These are phyloP conservation scores for Coniochaeta pulveracea DNA, from an alignment of 2,329 filamentous ascomycete genomes.

Conservation along the genomic window DNA sequence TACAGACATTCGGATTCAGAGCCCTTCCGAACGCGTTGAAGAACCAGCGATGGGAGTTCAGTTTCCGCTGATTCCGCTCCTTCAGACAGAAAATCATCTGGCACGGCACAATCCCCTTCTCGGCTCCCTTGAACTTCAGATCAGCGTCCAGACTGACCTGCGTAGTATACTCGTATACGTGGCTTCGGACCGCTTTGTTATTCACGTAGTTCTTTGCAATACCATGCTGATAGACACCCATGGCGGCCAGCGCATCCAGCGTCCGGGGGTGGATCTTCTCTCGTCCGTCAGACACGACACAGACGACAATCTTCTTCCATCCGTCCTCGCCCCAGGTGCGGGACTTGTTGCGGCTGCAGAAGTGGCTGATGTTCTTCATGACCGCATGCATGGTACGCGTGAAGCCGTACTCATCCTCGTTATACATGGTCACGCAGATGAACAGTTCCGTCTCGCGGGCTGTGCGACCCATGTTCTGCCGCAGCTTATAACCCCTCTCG, in stretches of 20 bases:
- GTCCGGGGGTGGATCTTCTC: constrained; percentile 84
- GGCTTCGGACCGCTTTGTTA: constrained; percentile 84
- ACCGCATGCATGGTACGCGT: constrained; percentile 97
- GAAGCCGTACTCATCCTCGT: constrained; percentile 88
- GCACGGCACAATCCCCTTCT: constrained; percentile 96
- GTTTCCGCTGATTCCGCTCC: constrained; percentile 93
- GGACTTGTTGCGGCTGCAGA: constrained; percentile 84
- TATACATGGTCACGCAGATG: constrained; percentile 5
- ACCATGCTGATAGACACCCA: constrained; percentile 96
- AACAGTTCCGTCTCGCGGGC: constrained; percentile 87
- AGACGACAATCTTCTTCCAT: constrained; percentile 99
- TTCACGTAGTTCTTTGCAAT: constrained; percentile 99
- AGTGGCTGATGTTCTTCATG: constrained; percentile 96
- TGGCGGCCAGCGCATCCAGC: constrained; percentile 84
- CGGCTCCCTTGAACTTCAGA: constrained; percentile 96
- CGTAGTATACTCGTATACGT: constrained; percentile 98
- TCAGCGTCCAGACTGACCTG: constrained; percentile 94
- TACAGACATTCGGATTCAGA: constrained; percentile 91
- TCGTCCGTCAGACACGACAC: constrained; percentile 88
- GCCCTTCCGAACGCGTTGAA: constrained; percentile 95
- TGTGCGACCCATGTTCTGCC: constrained; percentile 78
- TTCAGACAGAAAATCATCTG: constrained; percentile 99
- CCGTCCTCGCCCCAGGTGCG: constrained; percentile 94
- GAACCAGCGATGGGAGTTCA: constrained; percentile 98
- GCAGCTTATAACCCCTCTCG: constrained; percentile 76